Percentiles rank a stretch among this genome's conserved stretches.
Evolutionary conservation across 371 early-diverging fungal genomes (phyloP).

Genomic region (Blakeslea trispora): DNA sequence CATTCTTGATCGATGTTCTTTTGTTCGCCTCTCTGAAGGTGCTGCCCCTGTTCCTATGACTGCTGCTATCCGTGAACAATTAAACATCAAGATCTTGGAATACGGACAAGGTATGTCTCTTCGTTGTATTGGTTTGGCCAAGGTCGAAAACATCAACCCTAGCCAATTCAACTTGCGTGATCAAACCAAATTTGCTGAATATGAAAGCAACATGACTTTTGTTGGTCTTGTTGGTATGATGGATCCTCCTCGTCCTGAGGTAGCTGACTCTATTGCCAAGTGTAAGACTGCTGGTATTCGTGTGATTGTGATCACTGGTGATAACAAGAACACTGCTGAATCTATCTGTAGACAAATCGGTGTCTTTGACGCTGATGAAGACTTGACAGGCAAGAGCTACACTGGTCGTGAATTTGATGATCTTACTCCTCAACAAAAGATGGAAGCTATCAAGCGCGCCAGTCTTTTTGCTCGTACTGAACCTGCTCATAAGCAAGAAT

Average conservation of each 20-base stretch:
- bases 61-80: conserved; percentile 56
- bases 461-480: conserved; percentile 92
- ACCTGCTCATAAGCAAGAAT: conserved; percentile 92
- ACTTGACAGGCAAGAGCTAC: conserved; percentile 75
- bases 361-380: conserved; percentile 76
- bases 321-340: conserved; percentile 95
- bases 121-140: conserved; percentile 89
- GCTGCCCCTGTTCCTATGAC: conserved; percentile 72
- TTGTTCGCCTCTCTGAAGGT: conserved; percentile 52
- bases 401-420: conserved; percentile 96
- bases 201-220: conserved; percentile 88
- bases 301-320: conserved; percentile 98
- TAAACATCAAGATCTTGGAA: conserved; percentile 70
- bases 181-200: conserved; percentile 62
- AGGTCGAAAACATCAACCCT: conserved; percentile 65
- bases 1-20: conserved; percentile 85
- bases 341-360: conserved; percentile 93
- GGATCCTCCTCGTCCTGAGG: conserved; percentile 98
- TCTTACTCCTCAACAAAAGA: conserved; percentile 72
- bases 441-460: conserved; percentile 72
- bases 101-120: conserved; percentile 82
- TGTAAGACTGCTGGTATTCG: conserved; percentile 95
- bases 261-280: conserved; percentile 75
- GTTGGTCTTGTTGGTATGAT: conserved; percentile 93
- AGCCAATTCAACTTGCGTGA: conserved; percentile 60